These are phyloP conservation scores for Mucor lusitanicus DNA, from an alignment of 371 early-diverging fungal genomes.

Conservation along the genomic window DNA sequence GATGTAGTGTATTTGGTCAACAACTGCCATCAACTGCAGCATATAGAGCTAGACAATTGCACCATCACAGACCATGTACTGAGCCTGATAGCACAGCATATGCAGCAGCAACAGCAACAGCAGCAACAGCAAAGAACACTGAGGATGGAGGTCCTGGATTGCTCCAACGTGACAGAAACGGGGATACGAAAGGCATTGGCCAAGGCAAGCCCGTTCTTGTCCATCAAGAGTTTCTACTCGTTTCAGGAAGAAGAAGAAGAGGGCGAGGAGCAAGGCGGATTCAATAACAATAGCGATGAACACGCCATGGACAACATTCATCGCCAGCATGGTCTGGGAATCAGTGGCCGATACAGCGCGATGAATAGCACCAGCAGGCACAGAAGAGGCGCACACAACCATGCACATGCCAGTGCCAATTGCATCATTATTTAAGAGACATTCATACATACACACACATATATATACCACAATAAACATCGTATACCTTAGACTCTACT, in stretches of 20 bases:
- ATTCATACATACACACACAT: background rate
- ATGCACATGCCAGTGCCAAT: conserved; percentile 20
- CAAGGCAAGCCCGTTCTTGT: conserved; percentile 36
- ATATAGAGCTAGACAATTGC: conserved; percentile 46
- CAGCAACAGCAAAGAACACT: conserved; percentile 9
- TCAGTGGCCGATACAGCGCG: background rate
- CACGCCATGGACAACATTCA: background rate
- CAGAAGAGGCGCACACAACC: background rate
- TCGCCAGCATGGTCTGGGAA: background rate
- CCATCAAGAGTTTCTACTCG: conserved; percentile 50
- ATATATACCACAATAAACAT: background rate
- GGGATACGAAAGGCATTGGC: conserved; percentile 38
- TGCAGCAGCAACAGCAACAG: conserved; percentile 13
- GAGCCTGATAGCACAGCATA: conserved; percentile 26
- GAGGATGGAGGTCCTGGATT: conserved; percentile 46
- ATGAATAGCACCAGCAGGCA: conserved; percentile 19
- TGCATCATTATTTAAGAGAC: conserved; percentile 33
- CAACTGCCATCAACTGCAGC: conserved; percentile 30
- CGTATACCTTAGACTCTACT: background rate
- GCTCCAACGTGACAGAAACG: conserved; percentile 41
- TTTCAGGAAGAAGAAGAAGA: conserved; percentile 18
- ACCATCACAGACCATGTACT: conserved; percentile 39
- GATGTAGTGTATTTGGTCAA: conserved; percentile 41
- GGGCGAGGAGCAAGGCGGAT: background rate
- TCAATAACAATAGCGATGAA: background rate